Conservation (phyloP, 2,329 filamentous ascomycete species). For the Fusarium avenaceum region DNA sequence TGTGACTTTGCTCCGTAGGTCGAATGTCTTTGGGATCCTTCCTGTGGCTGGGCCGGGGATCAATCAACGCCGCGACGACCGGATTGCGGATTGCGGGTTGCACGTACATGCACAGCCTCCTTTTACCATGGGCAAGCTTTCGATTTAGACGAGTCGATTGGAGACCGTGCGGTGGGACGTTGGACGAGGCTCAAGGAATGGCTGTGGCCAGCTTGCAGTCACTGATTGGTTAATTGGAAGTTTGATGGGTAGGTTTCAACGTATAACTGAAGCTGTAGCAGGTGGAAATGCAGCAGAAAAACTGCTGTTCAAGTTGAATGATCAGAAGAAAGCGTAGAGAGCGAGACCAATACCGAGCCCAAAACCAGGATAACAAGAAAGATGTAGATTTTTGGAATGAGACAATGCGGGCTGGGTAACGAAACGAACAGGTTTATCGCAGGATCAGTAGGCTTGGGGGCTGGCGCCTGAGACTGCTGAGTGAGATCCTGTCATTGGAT, state of each 20-base stretch:
- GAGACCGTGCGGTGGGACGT: constrained; percentile 46
- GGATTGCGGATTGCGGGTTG: constrained; percentile 24
- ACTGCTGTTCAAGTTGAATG: not conserved
- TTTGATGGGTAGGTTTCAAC: constrained; percentile 21
- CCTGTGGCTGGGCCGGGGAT: constrained; percentile 31
- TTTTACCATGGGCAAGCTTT: constrained; percentile 38
- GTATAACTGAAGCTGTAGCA: constrained; percentile 4
- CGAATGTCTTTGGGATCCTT: constrained; percentile 16
- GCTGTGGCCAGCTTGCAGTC: constrained; percentile 48
- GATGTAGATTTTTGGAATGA: constrained; percentile 16
- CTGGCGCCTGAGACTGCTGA: constrained; percentile 30
- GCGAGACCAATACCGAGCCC: not conserved
- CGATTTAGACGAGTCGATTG: constrained; percentile 29
- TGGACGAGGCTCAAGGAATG: constrained; percentile 45
- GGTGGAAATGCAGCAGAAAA: not conserved
- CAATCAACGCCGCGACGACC: constrained; percentile 30
- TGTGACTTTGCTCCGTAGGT: not conserved
- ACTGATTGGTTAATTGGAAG: constrained; percentile 41
- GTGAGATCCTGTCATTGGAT: constrained; percentile 21
- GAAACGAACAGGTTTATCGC: not conserved
- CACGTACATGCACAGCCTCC: constrained; percentile 44
- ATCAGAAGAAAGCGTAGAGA: not conserved
- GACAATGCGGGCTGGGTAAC: constrained; percentile 3
- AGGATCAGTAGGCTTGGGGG: constrained; percentile 11
- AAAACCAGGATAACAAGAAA: not conserved